A percentile compares a stretch with the other conserved stretches of the same genome.
phyloP scores from a whole-genome alignment of 306 rosid species.

The Crotalaria pallida region DNA sequence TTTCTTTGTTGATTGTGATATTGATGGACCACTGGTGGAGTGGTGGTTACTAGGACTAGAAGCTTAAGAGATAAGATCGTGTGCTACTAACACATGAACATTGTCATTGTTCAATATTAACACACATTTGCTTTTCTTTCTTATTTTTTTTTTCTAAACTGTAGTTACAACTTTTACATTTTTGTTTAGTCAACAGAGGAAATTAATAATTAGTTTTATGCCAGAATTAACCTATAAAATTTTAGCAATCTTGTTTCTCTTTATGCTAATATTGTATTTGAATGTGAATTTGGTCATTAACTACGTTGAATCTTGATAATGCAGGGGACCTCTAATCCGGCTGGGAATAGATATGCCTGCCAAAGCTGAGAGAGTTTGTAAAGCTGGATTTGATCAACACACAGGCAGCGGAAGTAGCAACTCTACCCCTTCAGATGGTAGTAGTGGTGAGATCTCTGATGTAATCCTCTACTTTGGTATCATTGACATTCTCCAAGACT shows the following conservation, averaged over 20 bases:
- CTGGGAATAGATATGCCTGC: constrained; percentile 50
- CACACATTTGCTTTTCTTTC: neutral
- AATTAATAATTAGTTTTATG: neutral
- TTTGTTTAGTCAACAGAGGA: neutral
- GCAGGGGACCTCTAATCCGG: constrained; percentile 46
- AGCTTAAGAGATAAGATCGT: neutral
- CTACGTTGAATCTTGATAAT: constrained; percentile 11
- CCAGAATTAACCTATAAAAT: neutral
- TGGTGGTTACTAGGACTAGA: constrained; percentile 17
- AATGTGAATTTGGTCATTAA: neutral
- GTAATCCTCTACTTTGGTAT: constrained; percentile 55
- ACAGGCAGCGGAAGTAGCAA: constrained; percentile 44
- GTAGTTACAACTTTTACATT: neutral
- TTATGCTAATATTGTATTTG: constrained; percentile 10
- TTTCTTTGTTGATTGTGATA: constrained; percentile 22
- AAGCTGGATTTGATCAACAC: constrained; percentile 38
- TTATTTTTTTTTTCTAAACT: neutral
- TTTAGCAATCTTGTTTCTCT: neutral
- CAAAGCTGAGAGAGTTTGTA: constrained; percentile 43
- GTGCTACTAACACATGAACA: neutral
- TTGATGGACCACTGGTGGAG: constrained; percentile 24
- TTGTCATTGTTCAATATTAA: neutral
- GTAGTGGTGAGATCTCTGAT: constrained; percentile 39
- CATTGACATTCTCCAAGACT: constrained; percentile 67
- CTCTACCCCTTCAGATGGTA: constrained; percentile 26